Evolutionary conservation across 1,284 basidiomycete genomes (phyloP).

Genomic region (Rugosomyces carneus): DNA sequence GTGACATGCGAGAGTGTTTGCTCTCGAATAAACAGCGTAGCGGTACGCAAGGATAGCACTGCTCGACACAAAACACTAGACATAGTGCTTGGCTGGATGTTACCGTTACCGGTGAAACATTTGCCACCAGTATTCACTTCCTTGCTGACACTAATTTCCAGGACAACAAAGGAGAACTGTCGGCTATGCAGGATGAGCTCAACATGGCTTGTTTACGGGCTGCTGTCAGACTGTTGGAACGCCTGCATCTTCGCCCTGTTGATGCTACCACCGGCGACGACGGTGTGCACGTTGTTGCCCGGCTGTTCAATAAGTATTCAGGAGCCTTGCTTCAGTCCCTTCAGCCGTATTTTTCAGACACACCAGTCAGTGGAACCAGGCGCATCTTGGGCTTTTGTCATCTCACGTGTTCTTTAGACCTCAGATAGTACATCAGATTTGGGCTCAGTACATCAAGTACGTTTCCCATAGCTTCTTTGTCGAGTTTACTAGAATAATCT

Average conservation of each 20-base stretch:
- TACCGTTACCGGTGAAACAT: slow-evolving; percentile 35
- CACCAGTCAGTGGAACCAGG: slow-evolving; percentile 29
- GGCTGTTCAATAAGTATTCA: slow-evolving; percentile 76
- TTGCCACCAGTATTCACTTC: not conserved
- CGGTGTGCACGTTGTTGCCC: slow-evolving; percentile 60
- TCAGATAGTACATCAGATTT: slow-evolving; percentile 50
- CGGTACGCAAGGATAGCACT: slow-evolving; percentile 59
- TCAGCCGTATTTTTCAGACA: slow-evolving; percentile 43
- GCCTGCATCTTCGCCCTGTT: slow-evolving; percentile 59
- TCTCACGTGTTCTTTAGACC: slow-evolving; percentile 25
- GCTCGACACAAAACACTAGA: slow-evolving; percentile 72
- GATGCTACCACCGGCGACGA: slow-evolving; percentile 62
- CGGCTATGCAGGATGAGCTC: slow-evolving; percentile 48
- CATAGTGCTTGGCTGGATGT: slow-evolving; percentile 73
- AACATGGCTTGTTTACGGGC: slow-evolving; percentile 70
- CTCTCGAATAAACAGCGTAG: slow-evolving; percentile 53
- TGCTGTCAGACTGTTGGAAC: slow-evolving; percentile 70
- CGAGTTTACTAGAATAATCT: not conserved
- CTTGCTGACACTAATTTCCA: slow-evolving; percentile 7
- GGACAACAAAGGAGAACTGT: slow-evolving; percentile 17
- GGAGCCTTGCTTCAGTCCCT: slow-evolving; percentile 59
- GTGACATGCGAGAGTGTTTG: slow-evolving; percentile 66
- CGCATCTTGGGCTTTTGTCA: not conserved
- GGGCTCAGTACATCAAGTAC: slow-evolving; percentile 46
- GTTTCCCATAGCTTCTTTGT: slow-evolving; percentile 6